Conservation (phyloP, 352 stramenopile species). For the Phytopythium cucurbitacearum region DNA sequence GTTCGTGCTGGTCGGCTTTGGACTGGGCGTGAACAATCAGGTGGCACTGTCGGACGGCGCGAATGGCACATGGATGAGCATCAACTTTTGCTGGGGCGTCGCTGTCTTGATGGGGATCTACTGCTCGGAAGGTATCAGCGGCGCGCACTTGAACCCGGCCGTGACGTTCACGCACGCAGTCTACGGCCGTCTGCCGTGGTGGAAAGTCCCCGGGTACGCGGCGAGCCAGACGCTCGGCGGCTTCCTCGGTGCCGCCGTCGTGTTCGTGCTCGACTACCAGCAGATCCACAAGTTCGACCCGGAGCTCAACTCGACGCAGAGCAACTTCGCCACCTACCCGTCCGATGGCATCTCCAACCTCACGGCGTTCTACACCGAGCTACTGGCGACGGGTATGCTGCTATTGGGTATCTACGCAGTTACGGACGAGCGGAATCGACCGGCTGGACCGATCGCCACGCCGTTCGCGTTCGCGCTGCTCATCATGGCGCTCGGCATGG, state of each 20-base stretch:
- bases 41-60: constrained; percentile 29
- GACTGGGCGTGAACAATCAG: constrained; percentile 51
- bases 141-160: constrained; percentile 51
- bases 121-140: constrained; percentile 32
- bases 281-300: constrained; percentile 41
- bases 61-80: constrained; percentile 56
- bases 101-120: constrained; percentile 52
- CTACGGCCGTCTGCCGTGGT: constrained; percentile 38
- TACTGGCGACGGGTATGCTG: constrained; percentile 49
- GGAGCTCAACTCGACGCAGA: constrained; percentile 25
- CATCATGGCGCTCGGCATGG: constrained; percentile 48
- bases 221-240: constrained; percentile 32
- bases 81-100: constrained; percentile 64
- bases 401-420: constrained; percentile 44
- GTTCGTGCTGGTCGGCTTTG: constrained; percentile 44
- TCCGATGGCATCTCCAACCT: constrained; percentile 27
- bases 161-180: constrained; percentile 47
- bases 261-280: constrained; percentile 45
- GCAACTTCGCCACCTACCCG: constrained; percentile 42
- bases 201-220: constrained; percentile 35
- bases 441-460: constrained; percentile 18
- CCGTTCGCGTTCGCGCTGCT: constrained; percentile 35
- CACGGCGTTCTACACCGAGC: constrained; percentile 50
- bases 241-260: constrained; percentile 28
- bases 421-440: constrained; percentile 34